Base-by-base conservation (phyloP, 768 basidiomycete species). In the Lentinula sp. region DNA sequence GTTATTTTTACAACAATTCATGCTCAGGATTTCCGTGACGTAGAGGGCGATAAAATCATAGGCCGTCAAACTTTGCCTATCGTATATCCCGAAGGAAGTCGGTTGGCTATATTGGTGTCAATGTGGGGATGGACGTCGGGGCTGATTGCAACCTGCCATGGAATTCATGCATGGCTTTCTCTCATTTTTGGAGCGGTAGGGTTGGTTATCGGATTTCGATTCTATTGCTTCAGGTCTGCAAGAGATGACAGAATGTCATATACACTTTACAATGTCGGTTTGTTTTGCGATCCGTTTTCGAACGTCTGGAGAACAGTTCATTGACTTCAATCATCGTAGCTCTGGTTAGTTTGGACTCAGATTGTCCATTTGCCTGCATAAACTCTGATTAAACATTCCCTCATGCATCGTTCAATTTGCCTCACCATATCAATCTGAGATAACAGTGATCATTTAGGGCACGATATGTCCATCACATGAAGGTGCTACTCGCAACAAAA, bases 11-110 rank as follows among this genome's bases (percentile, higher is more conserved):
- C 70, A 7, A 71, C 70, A 1, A 69, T 68, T 28, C 67, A 70
- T 54, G 65, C 63, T 16, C 67, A 68, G 46, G 69, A 70, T 55
- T 70, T 70, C 57, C 63, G 62, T 2, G 69, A 70, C 50, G 61
- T 65, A 21, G 60, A 55, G n/a, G 69, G 69, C 18, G 69, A 70
- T 51, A 37, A 48, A 39, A 34, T 56, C 15, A 60, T 62, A 15
- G 69, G 69, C 16, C 65, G 68, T 16, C 61, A 31, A 6, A 70
- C 69, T 8, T 40, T 70, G 8, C 69, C 69, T 1, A 62, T 68
- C 31, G 53, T 55, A 5, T 48, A 60, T 23, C 66, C 68, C 13
- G 57, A 64, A 37, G 51, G 31, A 13, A 64, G 62, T 40, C 53
- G 67, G 7, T 16, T 53, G 6, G 35, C 43, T 18, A 65, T 62